A percentile compares a stretch with the other conserved stretches of the same genome.
phyloP scores from a whole-genome alignment of 2,329 filamentous ascomycete genomes.

The Aureobasidium subglaciale region DNA sequence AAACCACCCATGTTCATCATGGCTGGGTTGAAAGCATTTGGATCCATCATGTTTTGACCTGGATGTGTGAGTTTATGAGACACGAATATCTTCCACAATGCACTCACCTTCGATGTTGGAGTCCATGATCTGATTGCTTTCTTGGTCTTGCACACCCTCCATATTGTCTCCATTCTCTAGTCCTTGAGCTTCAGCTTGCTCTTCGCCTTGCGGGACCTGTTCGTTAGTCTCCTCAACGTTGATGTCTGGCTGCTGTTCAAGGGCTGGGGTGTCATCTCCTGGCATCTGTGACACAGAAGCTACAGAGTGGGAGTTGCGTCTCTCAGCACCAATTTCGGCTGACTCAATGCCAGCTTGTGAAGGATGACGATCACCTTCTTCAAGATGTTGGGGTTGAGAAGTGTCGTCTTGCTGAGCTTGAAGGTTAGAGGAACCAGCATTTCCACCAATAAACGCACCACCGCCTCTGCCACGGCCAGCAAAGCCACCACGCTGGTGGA shows the following conservation, averaged over 20 bases:
- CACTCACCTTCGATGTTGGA: constrained; percentile 2
- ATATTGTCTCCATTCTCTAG: constrained; percentile 4
- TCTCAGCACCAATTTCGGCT: constrained; percentile 1
- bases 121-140: not conserved
- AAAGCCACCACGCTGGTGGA: constrained; percentile 54
- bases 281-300: not conserved
- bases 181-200: not conserved
- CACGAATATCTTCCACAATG: not conserved
- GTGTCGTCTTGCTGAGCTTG: constrained; percentile 7
- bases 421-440: constrained; percentile 24
- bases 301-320: constrained; percentile 8
- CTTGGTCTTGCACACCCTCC: constrained; percentile 2
- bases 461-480: constrained; percentile 35
- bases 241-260: constrained; percentile 1
- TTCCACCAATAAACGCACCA: constrained; percentile 24
- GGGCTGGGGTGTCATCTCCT: not conserved
- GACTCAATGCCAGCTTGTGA: not conserved
- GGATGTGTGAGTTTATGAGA: not conserved
- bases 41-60: constrained; percentile 6
- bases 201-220: not conserved
- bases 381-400: not conserved
- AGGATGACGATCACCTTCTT: not conserved
- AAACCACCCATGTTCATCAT: constrained; percentile 9
- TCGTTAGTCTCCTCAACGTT: constrained; percentile 8
- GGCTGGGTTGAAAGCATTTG: not conserved